Conservation (phyloP, 2,329 filamentous ascomycete genomes). For the Microdochium paspali region DNA sequence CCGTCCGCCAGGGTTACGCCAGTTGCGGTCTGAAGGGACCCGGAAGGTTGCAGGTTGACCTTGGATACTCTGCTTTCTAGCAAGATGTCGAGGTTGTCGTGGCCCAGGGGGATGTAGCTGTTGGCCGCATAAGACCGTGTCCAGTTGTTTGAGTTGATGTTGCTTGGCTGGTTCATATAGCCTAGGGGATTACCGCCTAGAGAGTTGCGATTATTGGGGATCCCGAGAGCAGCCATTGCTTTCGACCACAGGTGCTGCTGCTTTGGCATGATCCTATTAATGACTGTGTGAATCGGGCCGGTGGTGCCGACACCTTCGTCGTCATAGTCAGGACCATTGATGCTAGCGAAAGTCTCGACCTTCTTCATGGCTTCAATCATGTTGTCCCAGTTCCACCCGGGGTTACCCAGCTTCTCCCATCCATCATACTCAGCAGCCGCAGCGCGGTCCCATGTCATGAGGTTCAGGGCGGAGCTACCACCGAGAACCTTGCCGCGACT, state of each 20-base stretch:
- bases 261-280: constrained; percentile 1
- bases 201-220: constrained; percentile 2
- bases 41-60: constrained; percentile 21
- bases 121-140: constrained; percentile 33
- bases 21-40: constrained; percentile 11
- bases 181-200: constrained; percentile 40
- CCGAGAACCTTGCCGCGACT: constrained; percentile 34
- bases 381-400: constrained; percentile 24
- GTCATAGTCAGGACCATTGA: constrained; percentile 7
- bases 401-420: constrained; percentile 22
- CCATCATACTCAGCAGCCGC: constrained; percentile 19
- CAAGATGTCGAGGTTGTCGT: constrained; percentile 29
- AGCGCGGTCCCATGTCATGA: constrained; percentile 24
- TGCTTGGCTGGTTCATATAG: constrained; percentile 38
- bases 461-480: constrained; percentile 34
- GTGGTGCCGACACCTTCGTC: constrained; percentile 9
- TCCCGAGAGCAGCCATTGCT: background rate
- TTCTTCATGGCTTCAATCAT: constrained; percentile 22
- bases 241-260: constrained; percentile 1
- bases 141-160: constrained; percentile 34
- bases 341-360: constrained; percentile 18
- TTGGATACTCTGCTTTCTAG: constrained; percentile 25
- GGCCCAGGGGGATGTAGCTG: constrained; percentile 22
- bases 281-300: constrained; percentile 10
- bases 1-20: constrained; percentile 11